Conservation (phyloP, 2,329 filamentous ascomycete genomes). For the Helotiales sp. region DNA sequence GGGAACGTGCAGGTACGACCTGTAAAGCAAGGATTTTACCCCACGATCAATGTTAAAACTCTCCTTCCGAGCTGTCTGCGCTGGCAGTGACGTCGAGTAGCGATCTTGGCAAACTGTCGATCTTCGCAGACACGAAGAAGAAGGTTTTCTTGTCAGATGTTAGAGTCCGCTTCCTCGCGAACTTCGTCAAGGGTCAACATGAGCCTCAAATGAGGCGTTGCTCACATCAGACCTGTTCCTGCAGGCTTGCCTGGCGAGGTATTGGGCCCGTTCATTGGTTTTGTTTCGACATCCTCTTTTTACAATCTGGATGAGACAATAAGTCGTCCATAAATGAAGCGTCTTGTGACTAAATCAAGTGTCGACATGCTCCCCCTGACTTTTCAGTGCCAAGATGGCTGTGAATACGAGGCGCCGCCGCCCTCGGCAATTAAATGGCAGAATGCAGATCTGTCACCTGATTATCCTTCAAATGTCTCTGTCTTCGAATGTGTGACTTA, state of each 20-base stretch:
- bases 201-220: not conserved
- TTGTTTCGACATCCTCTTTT: not conserved
- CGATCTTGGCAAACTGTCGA: constrained; percentile 1
- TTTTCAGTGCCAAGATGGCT: not conserved
- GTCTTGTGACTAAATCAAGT: not conserved
- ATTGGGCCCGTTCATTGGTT: not conserved
- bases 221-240: not conserved
- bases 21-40: not conserved
- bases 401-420: not conserved
- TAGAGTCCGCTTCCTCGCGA: not conserved
- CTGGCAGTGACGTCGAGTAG: constrained; percentile 1
- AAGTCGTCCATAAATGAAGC: not conserved
- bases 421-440: not conserved
- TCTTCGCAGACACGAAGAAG: not conserved
- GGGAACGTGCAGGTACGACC: not conserved
- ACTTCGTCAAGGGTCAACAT: not conserved
- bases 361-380: not conserved
- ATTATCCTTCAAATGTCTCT: too few species aligned
- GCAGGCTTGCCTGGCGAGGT: not conserved
- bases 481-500: too few species aligned
- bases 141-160: not conserved
- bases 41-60: not conserved
- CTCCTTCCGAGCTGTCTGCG: not conserved
- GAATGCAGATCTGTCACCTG: constrained; percentile 1
- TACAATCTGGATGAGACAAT: too few species aligned